These are phyloP conservation scores for Ogataea degrootiae DNA, from an alignment of 805 yeast genomes.

Conservation along the genomic window DNA sequence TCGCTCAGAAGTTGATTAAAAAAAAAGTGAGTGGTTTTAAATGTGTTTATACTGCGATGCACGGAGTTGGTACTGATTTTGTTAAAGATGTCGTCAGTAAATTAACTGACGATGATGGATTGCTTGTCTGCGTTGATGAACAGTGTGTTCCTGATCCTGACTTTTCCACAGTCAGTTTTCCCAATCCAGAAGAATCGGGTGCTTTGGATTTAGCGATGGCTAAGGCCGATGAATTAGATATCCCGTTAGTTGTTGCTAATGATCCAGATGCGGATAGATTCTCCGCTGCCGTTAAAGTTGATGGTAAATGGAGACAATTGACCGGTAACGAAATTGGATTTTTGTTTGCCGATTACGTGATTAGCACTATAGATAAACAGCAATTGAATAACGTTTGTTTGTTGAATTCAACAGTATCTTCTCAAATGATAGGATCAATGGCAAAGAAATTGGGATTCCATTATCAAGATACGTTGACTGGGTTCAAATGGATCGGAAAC, in stretches of 20 bases:
- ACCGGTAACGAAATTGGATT: slow-evolving; percentile 91
- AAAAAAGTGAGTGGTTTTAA: slow-evolving; percentile 30
- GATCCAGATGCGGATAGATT: slow-evolving; percentile 98
- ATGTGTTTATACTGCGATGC: slow-evolving; percentile 90
- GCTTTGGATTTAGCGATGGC: slow-evolving; percentile 72
- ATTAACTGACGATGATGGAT: slow-evolving; percentile 30
- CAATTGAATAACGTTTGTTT: slow-evolving; percentile 42
- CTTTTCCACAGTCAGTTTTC: slow-evolving; percentile 82
- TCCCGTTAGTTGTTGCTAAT: slow-evolving; percentile 69
- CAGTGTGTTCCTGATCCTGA: slow-evolving; percentile 79
- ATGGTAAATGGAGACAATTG: slow-evolving; percentile 64
- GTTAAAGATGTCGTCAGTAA: slow-evolving; percentile 39
- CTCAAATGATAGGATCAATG: slow-evolving; percentile 70
- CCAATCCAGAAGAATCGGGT: slow-evolving; percentile 95
- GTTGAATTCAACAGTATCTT: slow-evolving; percentile 88
- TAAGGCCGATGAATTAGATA: slow-evolving; percentile 47
- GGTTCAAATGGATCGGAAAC: slow-evolving; percentile 97
- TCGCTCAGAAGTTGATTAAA: slow-evolving; percentile 31
- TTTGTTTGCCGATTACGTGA: slow-evolving; percentile 66
- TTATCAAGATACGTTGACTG: slow-evolving; percentile 82
- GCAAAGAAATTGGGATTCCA: slow-evolving; percentile 58
- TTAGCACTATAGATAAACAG: slow-evolving; percentile 26
- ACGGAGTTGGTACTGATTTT: slow-evolving; percentile 82
- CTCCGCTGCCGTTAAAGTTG: slow-evolving; percentile 63
- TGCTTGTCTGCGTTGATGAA: slow-evolving; percentile 43